These are phyloP conservation scores for Astragalus glycyphyllos DNA, from an alignment of 306 rosid genomes.

Conservation along the genomic window DNA sequence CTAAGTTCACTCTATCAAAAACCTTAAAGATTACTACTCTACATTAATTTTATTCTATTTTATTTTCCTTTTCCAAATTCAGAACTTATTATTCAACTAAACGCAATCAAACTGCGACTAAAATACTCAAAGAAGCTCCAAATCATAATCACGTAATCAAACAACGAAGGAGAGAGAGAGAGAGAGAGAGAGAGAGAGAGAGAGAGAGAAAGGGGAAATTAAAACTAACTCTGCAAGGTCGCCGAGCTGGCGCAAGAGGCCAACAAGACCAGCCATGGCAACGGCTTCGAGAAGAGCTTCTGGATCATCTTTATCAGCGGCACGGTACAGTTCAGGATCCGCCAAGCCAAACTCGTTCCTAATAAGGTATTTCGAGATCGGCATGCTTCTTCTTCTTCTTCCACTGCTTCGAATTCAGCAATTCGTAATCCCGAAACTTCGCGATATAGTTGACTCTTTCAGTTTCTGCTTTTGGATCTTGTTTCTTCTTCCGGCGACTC, in stretches of 20 bases:
- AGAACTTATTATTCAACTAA: slow-evolving; percentile 2
- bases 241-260: slow-evolving; percentile 97
- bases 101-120: slow-evolving; percentile 2
- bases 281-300: slow-evolving; percentile 95
- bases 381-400: slow-evolving; percentile 56
- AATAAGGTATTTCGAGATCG: slow-evolving; percentile 80
- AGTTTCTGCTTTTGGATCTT: slow-evolving; percentile 19
- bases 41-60: neutral
- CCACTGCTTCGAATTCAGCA: slow-evolving; percentile 10
- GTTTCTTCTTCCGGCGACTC: slow-evolving; percentile 41
- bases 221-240: slow-evolving; percentile 83
- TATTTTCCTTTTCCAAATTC: neutral
- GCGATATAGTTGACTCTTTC: neutral
- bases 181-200: too few relatives aligned
- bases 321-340: slow-evolving; percentile 87
- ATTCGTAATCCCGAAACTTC: slow-evolving; percentile 45
- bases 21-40: neutral
- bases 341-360: slow-evolving; percentile 87
- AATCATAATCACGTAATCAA: slow-evolving; percentile 35
- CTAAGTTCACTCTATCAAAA: slow-evolving; percentile 30
- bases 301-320: slow-evolving; percentile 97
- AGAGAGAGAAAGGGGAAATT: neutral
- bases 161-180: neutral
- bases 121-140: slow-evolving; percentile 2
- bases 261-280: slow-evolving; percentile 97